These are phyloP conservation scores for Jacaranda copaia DNA, from an alignment of 257 asterid genomes.

Conservation along the genomic window DNA sequence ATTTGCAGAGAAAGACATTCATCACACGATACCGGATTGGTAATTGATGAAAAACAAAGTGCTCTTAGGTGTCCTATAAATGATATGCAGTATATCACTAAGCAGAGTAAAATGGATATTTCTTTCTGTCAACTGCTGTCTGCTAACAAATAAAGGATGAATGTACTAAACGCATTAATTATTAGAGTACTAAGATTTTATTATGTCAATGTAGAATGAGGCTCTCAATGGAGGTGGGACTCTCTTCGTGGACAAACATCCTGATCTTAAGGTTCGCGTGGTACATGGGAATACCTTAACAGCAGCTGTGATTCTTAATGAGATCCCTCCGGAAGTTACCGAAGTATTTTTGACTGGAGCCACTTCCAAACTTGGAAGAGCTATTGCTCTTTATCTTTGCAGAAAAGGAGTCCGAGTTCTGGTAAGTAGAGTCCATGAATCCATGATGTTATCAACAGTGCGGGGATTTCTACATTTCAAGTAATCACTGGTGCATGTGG, in stretches of 20 bases:
- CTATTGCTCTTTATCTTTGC: slow-evolving; percentile 87
- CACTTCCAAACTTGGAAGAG: slow-evolving; percentile 94
- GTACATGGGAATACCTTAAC: slow-evolving; percentile 96
- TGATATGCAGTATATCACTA: no score
- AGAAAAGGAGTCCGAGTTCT: slow-evolving; percentile 71
- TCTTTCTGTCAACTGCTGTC: no score
- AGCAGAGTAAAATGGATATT: no score
- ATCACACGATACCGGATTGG: no score
- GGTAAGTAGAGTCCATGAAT: slow-evolving; percentile 45
- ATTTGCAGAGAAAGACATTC: no score
- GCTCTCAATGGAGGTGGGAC: slow-evolving; percentile 93
- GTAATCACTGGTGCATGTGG: no score
- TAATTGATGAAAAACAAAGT: no score
- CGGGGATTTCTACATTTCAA: no score
- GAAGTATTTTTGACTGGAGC: slow-evolving; percentile 92
- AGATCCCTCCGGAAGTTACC: slow-evolving; percentile 61
- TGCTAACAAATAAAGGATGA: no score
- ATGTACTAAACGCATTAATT: not conserved
- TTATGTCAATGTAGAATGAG: slow-evolving; percentile 64
- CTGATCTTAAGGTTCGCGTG: slow-evolving; percentile 78
- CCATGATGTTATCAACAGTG: no score
- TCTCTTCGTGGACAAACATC: slow-evolving; percentile 74
- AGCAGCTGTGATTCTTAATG: slow-evolving; percentile 85
- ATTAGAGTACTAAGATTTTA: not conserved
- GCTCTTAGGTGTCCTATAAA: no score